Base-by-base conservation (phyloP, 2,329 filamentous ascomycete species). In the Epichloe elymi region DNA sequence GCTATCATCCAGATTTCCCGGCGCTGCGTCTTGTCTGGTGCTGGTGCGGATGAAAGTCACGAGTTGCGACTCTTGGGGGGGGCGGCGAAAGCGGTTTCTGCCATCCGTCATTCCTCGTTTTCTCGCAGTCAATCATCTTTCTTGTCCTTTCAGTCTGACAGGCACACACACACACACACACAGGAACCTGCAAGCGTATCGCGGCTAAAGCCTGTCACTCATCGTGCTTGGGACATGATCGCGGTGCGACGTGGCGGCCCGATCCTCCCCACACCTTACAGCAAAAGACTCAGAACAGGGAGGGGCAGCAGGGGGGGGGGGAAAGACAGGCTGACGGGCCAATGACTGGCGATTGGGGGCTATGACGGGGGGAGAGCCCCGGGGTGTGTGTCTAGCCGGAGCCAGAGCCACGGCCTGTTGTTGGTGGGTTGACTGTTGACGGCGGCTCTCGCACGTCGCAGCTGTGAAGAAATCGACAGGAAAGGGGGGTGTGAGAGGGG, bases 171-270 rank as follows among this genome's bases (percentile, higher is more conserved):
- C 36, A 14, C 36, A 12, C 20, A 19, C 19, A 5, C 17, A 20
- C 36, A 40, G 23, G 17, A 48, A 44, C 37, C 44, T 43, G 43
- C 44, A 47, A 41, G 44, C 44, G 44, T 51, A 43, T 51, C 49
- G 49, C 49, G 49, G 50, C 45, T 51, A 51, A 38, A 26, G 38
- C 37, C 45, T 44, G 39, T 51, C 45, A 44, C 26, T 38, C 43
- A 36, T 44, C 33, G 35, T 51, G 44, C 36, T 49, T 37, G 17
- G 41, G n/a, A 39, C 41, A 37, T 48, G 46, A 49, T 52, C 41
- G 48, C 39, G 30, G 48, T 46, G 51, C 48, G 51, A 53, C 51
- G 17, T 53, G 51, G 33, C 51, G 51, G 51, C 42, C 51, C 51
- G 51, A 40, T 48, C 48, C 51, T 41, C 51, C 51, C 51, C 51